A percentile compares a stretch with the other conserved stretches of the same genome.
Conservation (phyloP, 2,329 filamentous ascomycete species). For the Epichloe gansuensis region DNA sequence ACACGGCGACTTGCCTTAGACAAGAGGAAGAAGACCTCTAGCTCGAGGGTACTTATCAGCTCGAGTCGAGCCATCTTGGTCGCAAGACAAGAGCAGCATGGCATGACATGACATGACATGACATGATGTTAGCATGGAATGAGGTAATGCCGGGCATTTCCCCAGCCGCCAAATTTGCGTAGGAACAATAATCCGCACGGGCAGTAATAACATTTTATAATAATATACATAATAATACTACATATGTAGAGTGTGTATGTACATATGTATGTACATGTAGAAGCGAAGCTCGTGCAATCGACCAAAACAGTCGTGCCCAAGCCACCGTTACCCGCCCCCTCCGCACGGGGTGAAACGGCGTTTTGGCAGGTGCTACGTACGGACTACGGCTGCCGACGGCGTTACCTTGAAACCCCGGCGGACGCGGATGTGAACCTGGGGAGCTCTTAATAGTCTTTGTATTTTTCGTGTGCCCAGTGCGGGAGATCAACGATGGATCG, state of each 20-base stretch:
- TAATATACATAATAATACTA: too few relatives aligned
- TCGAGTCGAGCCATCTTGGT: neutral
- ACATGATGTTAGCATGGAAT: too few relatives aligned
- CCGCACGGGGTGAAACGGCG: neutral
- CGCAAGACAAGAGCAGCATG: neutral
- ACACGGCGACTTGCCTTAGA: neutral
- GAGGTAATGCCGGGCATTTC: too few relatives aligned
- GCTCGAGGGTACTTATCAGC: neutral
- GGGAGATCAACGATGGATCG: neutral
- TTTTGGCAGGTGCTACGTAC: neutral
- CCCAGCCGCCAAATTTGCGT: neutral
- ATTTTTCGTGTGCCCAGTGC: neutral
- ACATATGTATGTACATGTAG: too few relatives aligned
- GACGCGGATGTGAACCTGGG: too few relatives aligned
- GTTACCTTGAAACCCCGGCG: neutral
- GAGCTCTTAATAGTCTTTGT: too few relatives aligned
- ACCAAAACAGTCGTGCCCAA: neutral
- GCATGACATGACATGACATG: too few relatives aligned
- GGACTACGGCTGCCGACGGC: neutral
- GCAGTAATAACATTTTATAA: too few relatives aligned
- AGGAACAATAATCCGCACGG: neutral
- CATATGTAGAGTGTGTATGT: too few relatives aligned
- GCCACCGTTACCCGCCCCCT: neutral
- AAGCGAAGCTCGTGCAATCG: neutral
- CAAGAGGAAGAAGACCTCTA: neutral